These are phyloP conservation scores for Fraxinus velutina DNA, from an alignment of 305 asterid species.

Conservation along the genomic window DNA sequence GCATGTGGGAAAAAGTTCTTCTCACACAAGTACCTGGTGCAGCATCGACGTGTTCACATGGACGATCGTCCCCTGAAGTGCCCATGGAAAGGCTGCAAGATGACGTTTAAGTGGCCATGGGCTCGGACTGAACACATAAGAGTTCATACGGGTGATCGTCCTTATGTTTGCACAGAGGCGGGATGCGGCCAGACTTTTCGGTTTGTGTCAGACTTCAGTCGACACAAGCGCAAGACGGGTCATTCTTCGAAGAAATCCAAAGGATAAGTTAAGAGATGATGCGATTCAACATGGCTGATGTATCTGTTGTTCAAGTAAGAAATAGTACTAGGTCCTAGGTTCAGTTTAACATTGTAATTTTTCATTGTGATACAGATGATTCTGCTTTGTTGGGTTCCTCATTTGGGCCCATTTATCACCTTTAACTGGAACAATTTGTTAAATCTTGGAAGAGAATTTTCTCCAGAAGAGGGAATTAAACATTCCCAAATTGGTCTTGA, in stretches of 20 bases:
- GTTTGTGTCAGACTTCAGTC: constrained; percentile 97
- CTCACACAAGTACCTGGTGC: constrained; percentile 92
- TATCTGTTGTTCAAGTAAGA: constrained; percentile 34
- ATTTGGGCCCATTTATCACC: constrained; percentile 48
- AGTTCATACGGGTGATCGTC: constrained; percentile 96
- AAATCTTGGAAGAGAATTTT: constrained; percentile 34
- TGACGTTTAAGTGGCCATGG: constrained; percentile 99
- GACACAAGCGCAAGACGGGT: constrained; percentile 98
- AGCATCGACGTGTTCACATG: constrained; percentile 96
- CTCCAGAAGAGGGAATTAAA: constrained; percentile 32
- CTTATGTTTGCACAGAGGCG: constrained; percentile 72
- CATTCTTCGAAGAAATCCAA: constrained; percentile 70
- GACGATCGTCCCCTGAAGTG: constrained; percentile 98
- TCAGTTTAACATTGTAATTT: constrained; percentile 47
- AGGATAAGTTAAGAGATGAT: constrained; percentile 28
- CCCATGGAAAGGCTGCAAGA: constrained; percentile 99
- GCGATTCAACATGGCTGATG: constrained; percentile 37
- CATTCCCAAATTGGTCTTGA: constrained; percentile 10
- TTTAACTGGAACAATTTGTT: constrained; percentile 49
- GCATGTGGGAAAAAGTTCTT: constrained; percentile 95
- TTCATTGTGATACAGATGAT: constrained; percentile 45
- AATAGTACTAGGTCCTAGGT: constrained; percentile 49
- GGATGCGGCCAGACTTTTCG: constrained; percentile 97
- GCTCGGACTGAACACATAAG: constrained; percentile 98
- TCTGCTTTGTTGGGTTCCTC: constrained; percentile 41